A percentile compares a stretch with the other conserved stretches of the same genome.
Conservation (phyloP, 2,329 filamentous ascomycete species). For the Diaporthe caulivora region DNA sequence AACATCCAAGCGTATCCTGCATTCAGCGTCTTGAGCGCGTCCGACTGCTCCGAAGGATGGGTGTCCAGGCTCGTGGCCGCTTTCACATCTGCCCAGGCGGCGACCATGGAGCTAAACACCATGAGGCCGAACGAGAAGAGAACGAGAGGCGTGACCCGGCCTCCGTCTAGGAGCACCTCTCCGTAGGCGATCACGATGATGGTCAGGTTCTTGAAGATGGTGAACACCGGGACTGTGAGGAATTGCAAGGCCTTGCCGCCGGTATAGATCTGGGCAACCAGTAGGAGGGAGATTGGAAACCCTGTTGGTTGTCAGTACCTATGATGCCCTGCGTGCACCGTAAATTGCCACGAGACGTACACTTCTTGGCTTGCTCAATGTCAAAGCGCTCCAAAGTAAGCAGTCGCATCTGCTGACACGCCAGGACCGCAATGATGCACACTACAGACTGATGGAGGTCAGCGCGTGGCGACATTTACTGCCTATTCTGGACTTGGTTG, state of each 20-base stretch:
- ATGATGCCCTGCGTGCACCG: neutral
- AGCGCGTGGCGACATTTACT: slow-evolving; percentile 39
- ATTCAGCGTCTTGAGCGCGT: slow-evolving; percentile 88
- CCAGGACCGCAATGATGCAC: slow-evolving; percentile 85
- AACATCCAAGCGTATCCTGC: slow-evolving; percentile 98
- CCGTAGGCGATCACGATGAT: slow-evolving; percentile 99
- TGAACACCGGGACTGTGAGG: slow-evolving; percentile 97
- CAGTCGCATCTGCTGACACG: slow-evolving; percentile 82
- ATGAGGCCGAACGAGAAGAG: slow-evolving; percentile 96
- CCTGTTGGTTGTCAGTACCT: slow-evolving; percentile 61
- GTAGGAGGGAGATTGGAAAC: slow-evolving; percentile 95
- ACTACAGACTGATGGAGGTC: slow-evolving; percentile 77
- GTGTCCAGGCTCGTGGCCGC: slow-evolving; percentile 76
- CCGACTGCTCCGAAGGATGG: slow-evolving; percentile 54
- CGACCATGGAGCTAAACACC: slow-evolving; percentile 93
- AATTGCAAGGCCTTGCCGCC: slow-evolving; percentile 96
- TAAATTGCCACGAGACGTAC: slow-evolving; percentile 63
- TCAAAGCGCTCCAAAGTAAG: slow-evolving; percentile 89
- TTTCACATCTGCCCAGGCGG: slow-evolving; percentile 98
- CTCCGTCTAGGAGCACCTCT: slow-evolving; percentile 97
- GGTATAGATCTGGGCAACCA: slow-evolving; percentile 99
- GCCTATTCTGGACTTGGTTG: neutral
- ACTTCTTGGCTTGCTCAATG: slow-evolving; percentile 89
- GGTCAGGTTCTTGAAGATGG: slow-evolving; percentile 99
- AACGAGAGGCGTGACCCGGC: slow-evolving; percentile 86